Conservation (phyloP, 140 eudicot genomes). For the Stevia rebaudiana region DNA sequence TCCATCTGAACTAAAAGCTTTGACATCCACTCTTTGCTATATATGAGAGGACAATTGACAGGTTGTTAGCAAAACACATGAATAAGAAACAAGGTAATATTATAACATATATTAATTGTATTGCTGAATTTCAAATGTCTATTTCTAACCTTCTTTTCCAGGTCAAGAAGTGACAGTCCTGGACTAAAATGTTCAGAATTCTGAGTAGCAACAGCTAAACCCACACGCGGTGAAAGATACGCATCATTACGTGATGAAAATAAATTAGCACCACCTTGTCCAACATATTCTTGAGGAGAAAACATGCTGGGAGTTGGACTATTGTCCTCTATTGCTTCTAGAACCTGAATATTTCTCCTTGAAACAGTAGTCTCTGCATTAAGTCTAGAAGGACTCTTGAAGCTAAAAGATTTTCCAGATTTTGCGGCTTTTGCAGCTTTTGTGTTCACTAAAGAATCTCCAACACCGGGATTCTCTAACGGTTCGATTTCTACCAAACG, state of each 20-base stretch:
- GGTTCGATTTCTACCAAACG: constrained; percentile 92
- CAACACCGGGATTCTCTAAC: constrained; percentile 45
- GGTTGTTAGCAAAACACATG: constrained; percentile 10
- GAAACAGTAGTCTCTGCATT: constrained; percentile 23
- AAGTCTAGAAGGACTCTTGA: constrained; percentile 31
- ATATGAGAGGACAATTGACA: constrained; percentile 9
- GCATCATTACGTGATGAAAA: constrained; percentile 85
- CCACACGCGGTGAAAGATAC: constrained; percentile 88
- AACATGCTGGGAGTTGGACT: constrained; percentile 92
- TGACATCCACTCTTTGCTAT: constrained; percentile 93
- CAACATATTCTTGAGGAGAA: constrained; percentile 95
- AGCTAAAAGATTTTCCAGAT: constrained; percentile 22
- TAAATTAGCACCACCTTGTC: constrained; percentile 83
- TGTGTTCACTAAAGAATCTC: constrained; percentile 38
- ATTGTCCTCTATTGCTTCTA: constrained; percentile 87
- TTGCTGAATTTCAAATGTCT: not conserved
- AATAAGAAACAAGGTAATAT: constrained; percentile 5
- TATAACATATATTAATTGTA: not conserved
- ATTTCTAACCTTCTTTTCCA: constrained; percentile 78
- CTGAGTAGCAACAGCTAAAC: constrained; percentile 76
- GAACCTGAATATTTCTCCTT: constrained; percentile 63
- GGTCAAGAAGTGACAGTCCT: constrained; percentile 88
- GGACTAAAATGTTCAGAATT: constrained; percentile 71
- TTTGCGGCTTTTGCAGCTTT: constrained; percentile 62
- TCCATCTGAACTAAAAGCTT: constrained; percentile 79